A percentile compares a stretch with the other conserved stretches of the same genome.
Evolutionary conservation across 768 basidiomycete species (phyloP).

Genomic region (Mycena galericulata): DNA sequence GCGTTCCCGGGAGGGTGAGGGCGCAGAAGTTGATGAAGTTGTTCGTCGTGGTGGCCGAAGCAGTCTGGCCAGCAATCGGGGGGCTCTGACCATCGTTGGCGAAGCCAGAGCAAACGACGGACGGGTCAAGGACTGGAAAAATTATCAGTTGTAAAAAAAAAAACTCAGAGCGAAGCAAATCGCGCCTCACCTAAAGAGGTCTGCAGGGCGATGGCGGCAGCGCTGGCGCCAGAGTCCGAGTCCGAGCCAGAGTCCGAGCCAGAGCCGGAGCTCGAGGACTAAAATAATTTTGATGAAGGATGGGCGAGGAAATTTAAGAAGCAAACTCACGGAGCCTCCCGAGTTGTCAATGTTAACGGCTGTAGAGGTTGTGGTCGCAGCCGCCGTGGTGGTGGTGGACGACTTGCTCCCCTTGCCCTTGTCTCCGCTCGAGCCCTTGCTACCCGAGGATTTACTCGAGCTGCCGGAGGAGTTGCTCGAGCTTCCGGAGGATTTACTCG

Average conservation of each 20-base stretch:
- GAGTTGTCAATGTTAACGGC: background rate
- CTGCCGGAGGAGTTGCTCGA: background rate
- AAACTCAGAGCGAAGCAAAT: too few species aligned
- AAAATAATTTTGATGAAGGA: background rate
- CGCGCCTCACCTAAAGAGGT: slow-evolving; percentile 1
- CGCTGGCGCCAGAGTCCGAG: background rate
- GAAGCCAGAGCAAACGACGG: slow-evolving; percentile 19
- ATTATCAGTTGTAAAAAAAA: background rate
- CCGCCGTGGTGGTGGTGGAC: background rate
- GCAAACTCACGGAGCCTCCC: background rate
- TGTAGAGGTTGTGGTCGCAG: background rate
- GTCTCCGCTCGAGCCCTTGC: background rate
- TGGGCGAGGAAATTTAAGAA: background rate
- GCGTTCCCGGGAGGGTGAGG: slow-evolving; percentile 44
- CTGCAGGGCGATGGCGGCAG: background rate
- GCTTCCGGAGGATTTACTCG: background rate
- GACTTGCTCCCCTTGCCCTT: background rate
- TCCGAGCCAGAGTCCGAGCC: too few species aligned
- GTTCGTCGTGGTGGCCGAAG: slow-evolving; percentile 10
- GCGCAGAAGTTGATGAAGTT: slow-evolving; percentile 24
- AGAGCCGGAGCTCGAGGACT: background rate
- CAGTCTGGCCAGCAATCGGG: slow-evolving; percentile 20
- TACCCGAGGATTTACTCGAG: background rate
- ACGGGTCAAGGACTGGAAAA: slow-evolving; percentile 18
- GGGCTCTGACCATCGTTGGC: slow-evolving; percentile 25